Percentiles rank a stretch among this genome's conserved stretches.
phyloP scores from a whole-genome alignment of 208 protist genomes.

The Acanthamoeba culbertsoni region DNA sequence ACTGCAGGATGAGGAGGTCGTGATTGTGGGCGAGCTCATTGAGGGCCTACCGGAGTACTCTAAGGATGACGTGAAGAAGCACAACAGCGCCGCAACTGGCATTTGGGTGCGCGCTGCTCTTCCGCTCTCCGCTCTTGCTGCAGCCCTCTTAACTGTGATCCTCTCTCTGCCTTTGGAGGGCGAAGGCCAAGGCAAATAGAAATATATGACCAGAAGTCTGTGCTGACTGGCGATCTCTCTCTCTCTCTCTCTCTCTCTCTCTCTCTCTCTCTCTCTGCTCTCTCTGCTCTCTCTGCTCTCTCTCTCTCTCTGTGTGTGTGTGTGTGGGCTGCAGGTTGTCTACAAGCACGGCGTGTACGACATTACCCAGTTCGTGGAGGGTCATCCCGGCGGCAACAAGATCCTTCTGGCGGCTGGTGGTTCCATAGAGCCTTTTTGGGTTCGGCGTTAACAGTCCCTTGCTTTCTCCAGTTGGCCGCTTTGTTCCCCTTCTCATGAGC shows the following conservation, averaged over 20 bases:
- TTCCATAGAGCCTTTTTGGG: constrained; percentile 85
- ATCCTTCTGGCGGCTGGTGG: constrained; percentile 84
- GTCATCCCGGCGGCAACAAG: constrained; percentile 85
- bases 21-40: not conserved
- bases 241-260: no score
- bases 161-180: no score
- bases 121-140: not conserved
- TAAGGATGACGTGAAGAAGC: constrained; percentile 42
- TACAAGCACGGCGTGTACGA: constrained; percentile 86
- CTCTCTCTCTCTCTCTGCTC: no score
- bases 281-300: no score
- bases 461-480: not conserved
- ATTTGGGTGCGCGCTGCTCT: constrained; percentile 71
- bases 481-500: not conserved
- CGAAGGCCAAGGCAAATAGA: no score
- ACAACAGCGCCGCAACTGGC: constrained; percentile 25
- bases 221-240: no score
- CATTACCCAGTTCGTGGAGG: constrained; percentile 83
- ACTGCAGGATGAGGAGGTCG: not conserved
- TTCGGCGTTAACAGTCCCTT: not conserved
- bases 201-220: no score
- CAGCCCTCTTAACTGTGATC: no score
- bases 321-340: constrained; percentile 71
- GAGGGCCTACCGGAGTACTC: constrained; percentile 53
- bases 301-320: no score